Percentiles rank a stretch among this genome's conserved stretches.
Conservation (phyloP, 1,284 basidiomycete genomes). For the Moniliella sp. region DNA sequence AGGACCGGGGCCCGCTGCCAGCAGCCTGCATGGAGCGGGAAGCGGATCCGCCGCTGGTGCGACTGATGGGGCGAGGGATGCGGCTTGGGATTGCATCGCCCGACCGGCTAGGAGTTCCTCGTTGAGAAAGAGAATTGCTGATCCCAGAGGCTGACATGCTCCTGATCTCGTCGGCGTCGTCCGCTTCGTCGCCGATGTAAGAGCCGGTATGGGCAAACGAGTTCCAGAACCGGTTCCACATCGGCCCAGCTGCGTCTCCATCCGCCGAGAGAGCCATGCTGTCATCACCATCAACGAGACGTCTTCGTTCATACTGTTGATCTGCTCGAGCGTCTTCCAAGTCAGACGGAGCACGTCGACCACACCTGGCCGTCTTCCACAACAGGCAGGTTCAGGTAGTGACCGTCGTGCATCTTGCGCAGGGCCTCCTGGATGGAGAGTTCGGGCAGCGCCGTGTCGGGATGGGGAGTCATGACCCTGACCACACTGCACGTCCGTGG, state of each 20-base stretch:
- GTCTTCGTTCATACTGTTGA: constrained; percentile 41
- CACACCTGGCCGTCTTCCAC: constrained; percentile 43
- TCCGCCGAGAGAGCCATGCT: no score
- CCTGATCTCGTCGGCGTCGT: constrained; percentile 37
- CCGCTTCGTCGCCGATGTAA: no score
- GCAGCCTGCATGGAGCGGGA: no score
- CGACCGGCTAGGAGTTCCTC: constrained; percentile 10
- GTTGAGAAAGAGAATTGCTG: constrained; percentile 48
- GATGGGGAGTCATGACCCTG: constrained; percentile 95
- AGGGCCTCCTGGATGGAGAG: constrained; percentile 85
- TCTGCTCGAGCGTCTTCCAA: constrained; percentile 72
- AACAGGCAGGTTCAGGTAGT: constrained; percentile 92
- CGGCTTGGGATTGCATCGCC: constrained; percentile 36
- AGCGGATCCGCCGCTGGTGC: no score
- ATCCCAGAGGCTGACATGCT: constrained; percentile 60
- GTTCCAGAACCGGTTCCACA: constrained; percentile 99
- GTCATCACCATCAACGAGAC: constrained; percentile 41
- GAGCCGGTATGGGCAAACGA: constrained; percentile 51
- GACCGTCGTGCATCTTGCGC: constrained; percentile 97
- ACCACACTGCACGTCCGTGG: constrained; percentile 81
- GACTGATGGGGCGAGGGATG: constrained; percentile 5
- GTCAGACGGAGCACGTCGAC: constrained; percentile 95
- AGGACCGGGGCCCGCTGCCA: no score
- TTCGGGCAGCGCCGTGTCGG: constrained; percentile 74
- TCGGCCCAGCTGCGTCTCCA: constrained; percentile 67